Base-by-base conservation (phyloP, 2,329 filamentous ascomycete species). In the Aspergillus neotritici region DNA sequence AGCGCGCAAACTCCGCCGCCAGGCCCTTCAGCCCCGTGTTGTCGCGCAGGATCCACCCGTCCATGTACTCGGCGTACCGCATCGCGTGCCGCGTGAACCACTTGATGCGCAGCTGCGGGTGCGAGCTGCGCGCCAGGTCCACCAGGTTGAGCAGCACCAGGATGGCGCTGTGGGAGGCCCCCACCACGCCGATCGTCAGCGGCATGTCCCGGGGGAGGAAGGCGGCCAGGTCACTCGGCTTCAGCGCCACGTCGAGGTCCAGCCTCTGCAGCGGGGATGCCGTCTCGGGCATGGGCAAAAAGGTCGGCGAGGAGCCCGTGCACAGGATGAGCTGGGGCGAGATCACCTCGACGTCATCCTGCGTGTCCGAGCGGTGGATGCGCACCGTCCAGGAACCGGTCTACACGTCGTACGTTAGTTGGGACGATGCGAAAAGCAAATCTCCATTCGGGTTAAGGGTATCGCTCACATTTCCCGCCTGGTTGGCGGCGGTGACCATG, bases 11-110 rank as follows among this genome's bases (percentile, higher is more conserved):
- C 4, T 71, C 66, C 0, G 80, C 80, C 0, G 78, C 79, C 31
- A 72, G 67, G 14, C 80, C 80, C 60, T 84, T 83, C 21, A 84
- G 68, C 3, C 80, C 80, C 0, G 80, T 83, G 61, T 83, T 84
- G 56, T 84, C 80, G 41, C 77, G 73, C 17, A 80, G 62, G 46
- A 83, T 82, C 78, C 80, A 83, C 44, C 76, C 78, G 48, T 80
- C 78, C 63, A 71, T 77, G 57, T 75, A 77, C 53, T 78, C 74
- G 12, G 80, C 80, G 49, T 83, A 84, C 16, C 77, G 75, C 8
- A 83, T 69, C 1, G 71, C 62, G 51, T 80, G 75, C n/a, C 80
- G 71, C 25, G 68, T 79, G 61, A 83, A 81, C 80, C 80, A 83
- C 53, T 76, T 77, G 41, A 83, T 69, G 25, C 69, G 71, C 3